Conservation (phyloP, 768 basidiomycete genomes). For the Leccinum aurantiacum region DNA sequence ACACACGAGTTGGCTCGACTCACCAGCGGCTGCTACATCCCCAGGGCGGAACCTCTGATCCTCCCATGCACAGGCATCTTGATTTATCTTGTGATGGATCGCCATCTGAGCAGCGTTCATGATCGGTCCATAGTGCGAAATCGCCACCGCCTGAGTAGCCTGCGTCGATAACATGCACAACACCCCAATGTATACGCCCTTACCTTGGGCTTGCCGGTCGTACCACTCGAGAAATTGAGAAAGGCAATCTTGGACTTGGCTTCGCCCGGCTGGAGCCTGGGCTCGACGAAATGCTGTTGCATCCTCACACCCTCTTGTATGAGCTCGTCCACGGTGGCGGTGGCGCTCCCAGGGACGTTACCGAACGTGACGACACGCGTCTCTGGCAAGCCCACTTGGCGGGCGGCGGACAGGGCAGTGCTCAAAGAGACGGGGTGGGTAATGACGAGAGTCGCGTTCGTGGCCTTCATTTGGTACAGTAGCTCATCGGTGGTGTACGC, state of each 20-base stretch:
- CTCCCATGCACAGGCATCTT: slow-evolving; percentile 39
- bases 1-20: slow-evolving; percentile 19
- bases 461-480: slow-evolving; percentile 32
- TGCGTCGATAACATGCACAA: not conserved
- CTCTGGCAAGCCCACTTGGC: slow-evolving; percentile 30
- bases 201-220: slow-evolving; percentile 54
- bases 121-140: slow-evolving; percentile 65
- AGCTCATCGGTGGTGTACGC: slow-evolving; percentile 35
- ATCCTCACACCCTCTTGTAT: slow-evolving; percentile 42
- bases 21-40: slow-evolving; percentile 58
- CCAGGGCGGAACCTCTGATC: slow-evolving; percentile 49
- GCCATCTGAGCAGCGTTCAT: slow-evolving; percentile 64
- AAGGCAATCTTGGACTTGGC: slow-evolving; percentile 63
- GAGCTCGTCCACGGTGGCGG: slow-evolving; percentile 45
- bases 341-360: slow-evolving; percentile 10
- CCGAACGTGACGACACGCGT: slow-evolving; percentile 32
- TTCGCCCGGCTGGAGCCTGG: slow-evolving; percentile 53
- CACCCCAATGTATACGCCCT: not conserved
- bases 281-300: slow-evolving; percentile 44
- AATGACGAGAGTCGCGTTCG: slow-evolving; percentile 31
- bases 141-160: slow-evolving; percentile 54
- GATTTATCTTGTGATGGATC: slow-evolving; percentile 44
- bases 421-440: slow-evolving; percentile 29
- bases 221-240: slow-evolving; percentile 73
- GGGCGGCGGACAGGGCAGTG: slow-evolving; percentile 32